A percentile compares a stretch with the other conserved stretches of the same genome.
phyloP scores from a whole-genome alignment of 139 green algal species.

The Haematococcus lacustris region DNA sequence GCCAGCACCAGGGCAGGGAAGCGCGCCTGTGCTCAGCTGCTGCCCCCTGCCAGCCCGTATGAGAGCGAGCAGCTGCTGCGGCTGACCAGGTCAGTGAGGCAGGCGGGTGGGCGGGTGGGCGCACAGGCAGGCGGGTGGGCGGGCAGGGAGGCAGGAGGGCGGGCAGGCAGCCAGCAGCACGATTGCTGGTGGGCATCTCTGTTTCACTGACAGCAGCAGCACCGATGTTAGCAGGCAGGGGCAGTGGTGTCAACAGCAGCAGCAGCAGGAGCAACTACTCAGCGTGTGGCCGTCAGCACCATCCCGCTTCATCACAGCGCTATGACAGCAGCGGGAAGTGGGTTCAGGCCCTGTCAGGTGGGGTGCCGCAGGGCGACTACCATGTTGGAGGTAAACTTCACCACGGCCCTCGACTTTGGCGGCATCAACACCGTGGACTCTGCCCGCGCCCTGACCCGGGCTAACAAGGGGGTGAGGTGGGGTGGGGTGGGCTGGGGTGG shows the following conservation, averaged over 20 bases:
- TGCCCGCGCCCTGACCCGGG: conserved; percentile 41
- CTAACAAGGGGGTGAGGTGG: conserved; percentile 58
- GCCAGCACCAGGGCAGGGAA: conserved; percentile 60
- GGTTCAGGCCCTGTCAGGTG: background rate
- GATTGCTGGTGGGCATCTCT: background rate
- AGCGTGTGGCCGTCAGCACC: background rate
- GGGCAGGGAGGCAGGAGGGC: too few relatives aligned
- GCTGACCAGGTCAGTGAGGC: conserved; percentile 44
- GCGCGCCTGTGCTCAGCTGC: conserved; percentile 27
- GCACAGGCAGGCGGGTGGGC: too few relatives aligned
- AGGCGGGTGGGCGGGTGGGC: background rate
- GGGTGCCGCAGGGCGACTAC: conserved; percentile 32
- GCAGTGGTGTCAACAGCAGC: background rate
- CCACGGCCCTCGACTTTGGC: conserved; percentile 65
- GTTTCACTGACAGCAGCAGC: background rate
- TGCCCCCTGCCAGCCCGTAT: conserved; percentile 12
- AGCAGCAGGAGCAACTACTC: background rate
- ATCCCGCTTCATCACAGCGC: background rate
- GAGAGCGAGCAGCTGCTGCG: conserved; percentile 32
- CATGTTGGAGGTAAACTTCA: conserved; percentile 48
- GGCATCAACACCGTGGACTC: conserved; percentile 53
- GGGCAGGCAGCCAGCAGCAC: conserved; percentile 1
- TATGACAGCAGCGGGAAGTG: background rate
- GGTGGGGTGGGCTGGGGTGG: conserved; percentile 9
- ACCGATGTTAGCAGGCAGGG: background rate